Conservation (phyloP, 176 grass and related monocot genomes). For the Juncus effusus region DNA sequence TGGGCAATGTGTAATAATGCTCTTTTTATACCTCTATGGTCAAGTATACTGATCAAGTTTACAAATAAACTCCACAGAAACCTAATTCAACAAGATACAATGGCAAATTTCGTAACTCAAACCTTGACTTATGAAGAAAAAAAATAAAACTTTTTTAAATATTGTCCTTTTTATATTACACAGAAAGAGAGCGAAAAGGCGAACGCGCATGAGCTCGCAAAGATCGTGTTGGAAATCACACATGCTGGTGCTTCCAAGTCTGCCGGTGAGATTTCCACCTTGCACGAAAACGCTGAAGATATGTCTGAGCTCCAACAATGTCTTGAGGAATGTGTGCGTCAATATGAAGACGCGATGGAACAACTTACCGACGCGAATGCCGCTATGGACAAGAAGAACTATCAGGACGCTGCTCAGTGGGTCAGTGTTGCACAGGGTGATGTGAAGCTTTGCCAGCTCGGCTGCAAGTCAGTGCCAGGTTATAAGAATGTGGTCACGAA, state of each 20-base stretch:
- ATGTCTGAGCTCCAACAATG: constrained; percentile 55
- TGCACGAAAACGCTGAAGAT: constrained; percentile 30
- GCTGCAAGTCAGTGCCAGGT: constrained; percentile 34
- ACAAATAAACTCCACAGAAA: no score
- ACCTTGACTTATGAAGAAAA: no score
- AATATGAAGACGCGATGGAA: constrained; percentile 68
- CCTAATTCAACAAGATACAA: no score
- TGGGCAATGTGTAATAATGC: no score
- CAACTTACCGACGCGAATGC: constrained; percentile 45
- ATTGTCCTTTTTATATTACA: background rate
- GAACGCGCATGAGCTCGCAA: constrained; percentile 33
- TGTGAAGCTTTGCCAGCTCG: constrained; percentile 50
- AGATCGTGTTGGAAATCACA: constrained; percentile 31
- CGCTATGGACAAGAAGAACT: constrained; percentile 39
- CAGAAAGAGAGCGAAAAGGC: constrained; percentile 27
- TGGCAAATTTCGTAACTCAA: no score
- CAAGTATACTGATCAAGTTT: no score
- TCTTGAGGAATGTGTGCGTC: constrained; percentile 43
- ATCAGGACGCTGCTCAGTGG: constrained; percentile 35
- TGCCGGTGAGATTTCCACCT: constrained; percentile 29
- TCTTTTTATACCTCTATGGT: no score
- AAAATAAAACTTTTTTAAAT: background rate
- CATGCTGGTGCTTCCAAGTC: constrained; percentile 50
- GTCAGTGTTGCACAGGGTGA: constrained; percentile 42
- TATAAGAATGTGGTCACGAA: constrained; percentile 44